Percentiles rank a stretch among this genome's conserved stretches.
Evolutionary conservation across 139 green algal species (phyloP).

Genomic region (Volvox africanus): DNA sequence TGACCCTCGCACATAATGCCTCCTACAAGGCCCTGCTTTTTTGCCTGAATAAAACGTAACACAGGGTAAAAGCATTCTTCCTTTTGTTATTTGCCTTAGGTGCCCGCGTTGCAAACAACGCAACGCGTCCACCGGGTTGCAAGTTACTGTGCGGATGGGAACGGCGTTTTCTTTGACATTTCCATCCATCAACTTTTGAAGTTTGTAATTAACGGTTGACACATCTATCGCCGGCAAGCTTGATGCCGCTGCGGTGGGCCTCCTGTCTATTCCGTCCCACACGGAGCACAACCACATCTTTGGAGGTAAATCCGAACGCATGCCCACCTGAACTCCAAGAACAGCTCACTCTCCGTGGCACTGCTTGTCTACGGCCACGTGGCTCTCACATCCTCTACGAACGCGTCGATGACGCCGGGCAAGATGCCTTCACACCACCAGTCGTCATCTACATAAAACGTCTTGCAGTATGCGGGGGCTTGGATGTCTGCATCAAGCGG

Average conservation of each 20-base stretch:
- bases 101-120: too few relatives aligned
- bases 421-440: constrained; percentile 28
- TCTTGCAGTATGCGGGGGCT: neutral
- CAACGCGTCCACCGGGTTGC: constrained; percentile 2
- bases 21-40: too few relatives aligned
- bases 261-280: constrained; percentile 12
- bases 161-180: neutral
- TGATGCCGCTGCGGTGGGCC: constrained; percentile 12
- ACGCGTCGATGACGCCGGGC: constrained; percentile 9
- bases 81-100: too few relatives aligned
- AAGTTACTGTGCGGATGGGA: constrained; percentile 2
- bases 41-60: too few relatives aligned
- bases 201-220: neutral
- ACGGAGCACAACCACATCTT: neutral
- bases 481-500: constrained; percentile 28
- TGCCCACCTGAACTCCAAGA: constrained; percentile 19
- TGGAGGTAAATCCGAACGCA: neutral
- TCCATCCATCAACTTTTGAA: too few relatives aligned
- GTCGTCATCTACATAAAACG: constrained; percentile 41
- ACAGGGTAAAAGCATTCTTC: too few relatives aligned
- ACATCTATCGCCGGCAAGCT: neutral
- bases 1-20: too few relatives aligned
- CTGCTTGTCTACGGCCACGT: neutral
- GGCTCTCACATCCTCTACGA: constrained; percentile 16
- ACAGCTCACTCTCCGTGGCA: neutral